Base-by-base conservation (phyloP, 352 stramenopile species). In the Pilasporangium apinafurcum region DNA sequence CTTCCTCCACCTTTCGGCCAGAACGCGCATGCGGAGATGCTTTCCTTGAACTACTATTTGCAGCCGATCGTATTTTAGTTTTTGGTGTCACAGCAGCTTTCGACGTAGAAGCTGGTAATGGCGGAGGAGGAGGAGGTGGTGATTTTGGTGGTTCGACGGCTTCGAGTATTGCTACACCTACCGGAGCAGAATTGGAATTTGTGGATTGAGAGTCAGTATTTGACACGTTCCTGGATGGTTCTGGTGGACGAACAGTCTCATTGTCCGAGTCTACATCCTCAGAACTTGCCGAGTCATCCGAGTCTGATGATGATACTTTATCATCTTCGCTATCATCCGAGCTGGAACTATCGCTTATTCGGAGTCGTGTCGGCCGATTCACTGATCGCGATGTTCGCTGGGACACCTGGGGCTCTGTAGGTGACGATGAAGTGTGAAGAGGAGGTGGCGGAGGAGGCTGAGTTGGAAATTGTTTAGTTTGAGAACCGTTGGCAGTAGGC, bases 261-360 rank as follows among this genome's bases (percentile, higher is more conserved):
- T 42, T 12, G 21, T 53, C 26, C 1, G 21, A 53, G 12, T 40
- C 27, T 8, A 0, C 27, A 10, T 38, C 33, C 26, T 66, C 62
- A 18, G 52, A 64, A 26, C 64, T 59, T 6, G 14, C 35, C 2
- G 65, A 77, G 10, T 47, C 59, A 45, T 62, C 38, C 7, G 48
- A 65, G 56, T 68, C 51, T 7, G 65, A 79, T 0, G 53, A 67
- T 2, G 66, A 73, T 5, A 46, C 52, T 16, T 67, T 71, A 30
- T 48, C 41, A 12, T 51, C 54, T 2, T 55, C 65, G 34, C 59
- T 76, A 22, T 61, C 62, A 1, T 86, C 71, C 12, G 74, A 85
- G 54, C 71, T 87, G 1, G 74, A 86, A 47, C 67, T 90, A 33
- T 78, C 65, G 38, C 68, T 86, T 33, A 82, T 65, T 20, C 69